Conservation (phyloP, 192 early-diverging fungal species). For the Martensiomyces pterosporus region DNA sequence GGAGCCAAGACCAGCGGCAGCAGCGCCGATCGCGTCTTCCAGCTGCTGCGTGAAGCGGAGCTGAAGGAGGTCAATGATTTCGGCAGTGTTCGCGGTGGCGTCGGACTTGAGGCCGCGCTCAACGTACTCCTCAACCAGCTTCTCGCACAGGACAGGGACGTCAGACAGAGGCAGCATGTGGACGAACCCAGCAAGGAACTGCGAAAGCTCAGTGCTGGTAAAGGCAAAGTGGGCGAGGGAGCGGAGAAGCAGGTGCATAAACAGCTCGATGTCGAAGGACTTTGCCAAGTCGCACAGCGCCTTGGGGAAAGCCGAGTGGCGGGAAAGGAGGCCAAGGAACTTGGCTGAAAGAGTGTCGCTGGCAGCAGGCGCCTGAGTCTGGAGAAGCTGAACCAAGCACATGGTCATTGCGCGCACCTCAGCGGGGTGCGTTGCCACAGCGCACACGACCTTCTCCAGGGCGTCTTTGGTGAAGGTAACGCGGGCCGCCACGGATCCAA, state of each 20-base stretch:
- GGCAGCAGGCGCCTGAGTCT: slow-evolving; percentile 26
- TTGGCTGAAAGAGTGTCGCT: slow-evolving; percentile 2
- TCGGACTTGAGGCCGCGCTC: slow-evolving; percentile 3
- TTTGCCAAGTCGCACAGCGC: slow-evolving; percentile 14
- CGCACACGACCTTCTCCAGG: slow-evolving; percentile 26
- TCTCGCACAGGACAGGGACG: slow-evolving; percentile 15
- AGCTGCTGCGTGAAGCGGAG: slow-evolving; percentile 30
- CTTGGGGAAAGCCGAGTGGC: slow-evolving; percentile 7
- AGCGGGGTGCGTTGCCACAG: slow-evolving; percentile 18
- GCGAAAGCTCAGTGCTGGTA: not conserved
- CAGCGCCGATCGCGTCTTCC: slow-evolving; percentile 15
- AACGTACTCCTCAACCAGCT: slow-evolving; percentile 22
- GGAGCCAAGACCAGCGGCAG: not conserved
- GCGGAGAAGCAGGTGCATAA: slow-evolving; percentile 20
- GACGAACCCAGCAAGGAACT: slow-evolving; percentile 13
- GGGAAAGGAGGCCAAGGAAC: slow-evolving; percentile 9
- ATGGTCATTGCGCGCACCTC: slow-evolving; percentile 31
- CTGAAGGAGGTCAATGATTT: slow-evolving; percentile 17
- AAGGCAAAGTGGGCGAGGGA: slow-evolving; percentile 20
- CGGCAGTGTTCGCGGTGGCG: not conserved
- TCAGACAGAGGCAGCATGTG: slow-evolving; percentile 11
- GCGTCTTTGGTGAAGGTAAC: slow-evolving; percentile 25
- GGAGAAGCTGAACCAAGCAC: slow-evolving; percentile 35
- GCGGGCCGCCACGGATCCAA: slow-evolving; percentile 31
- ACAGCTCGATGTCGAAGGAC: slow-evolving; percentile 16